Base-by-base conservation (phyloP, 1,284 basidiomycete genomes). In the Ustilago nuda region DNA sequence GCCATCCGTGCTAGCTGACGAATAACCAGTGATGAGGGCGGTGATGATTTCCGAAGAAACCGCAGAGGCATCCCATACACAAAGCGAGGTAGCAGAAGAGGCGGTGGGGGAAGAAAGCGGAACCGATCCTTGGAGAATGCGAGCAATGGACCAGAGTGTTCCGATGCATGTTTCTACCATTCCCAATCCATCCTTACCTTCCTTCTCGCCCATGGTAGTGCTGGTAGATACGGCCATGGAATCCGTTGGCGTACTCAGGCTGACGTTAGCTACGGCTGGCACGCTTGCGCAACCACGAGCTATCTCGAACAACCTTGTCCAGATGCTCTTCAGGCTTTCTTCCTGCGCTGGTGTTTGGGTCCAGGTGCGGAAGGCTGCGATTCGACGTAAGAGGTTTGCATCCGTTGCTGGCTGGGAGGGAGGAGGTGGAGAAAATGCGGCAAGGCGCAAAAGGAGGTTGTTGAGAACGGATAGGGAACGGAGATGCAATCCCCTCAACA, bases 81-180 rank as follows among this genome's bases (percentile, higher is more conserved):
- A 27, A 2, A 27, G 23, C 2, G 23, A 27, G 23, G 23, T 27
- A 27, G 23, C 3, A 8, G 13, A 2, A 54, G 19, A 15, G 15
- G 19, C 8, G 6, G 6, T 33, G 37, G 57, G 30, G 50, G 66
- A 45, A 19, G 62, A 61, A 3, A 80, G 60, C 0, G 58, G 57
- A 2, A 81, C 61, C n/a, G 66, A 53, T 1, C 79, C 82, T 50
- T 80, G 72, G 2, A 80, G 37, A n/a, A 75, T 51, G 7, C 82
- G 72, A 7, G 80, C 70, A 5, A 83, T 33, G 1, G 74, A 77
- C 81, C 81, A 84, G 59, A 84, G 72, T 35, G 56, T 63, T 11
- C 76, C 79, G 15, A 84, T 69, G 50, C 79, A 78, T 19, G 76
- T 78, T 36, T 83, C 80, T 23, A 84, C 70, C 57, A 81, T 79